phyloP scores from a whole-genome alignment of 2,329 filamentous ascomycete genomes.

The Fusarium sp. region DNA sequence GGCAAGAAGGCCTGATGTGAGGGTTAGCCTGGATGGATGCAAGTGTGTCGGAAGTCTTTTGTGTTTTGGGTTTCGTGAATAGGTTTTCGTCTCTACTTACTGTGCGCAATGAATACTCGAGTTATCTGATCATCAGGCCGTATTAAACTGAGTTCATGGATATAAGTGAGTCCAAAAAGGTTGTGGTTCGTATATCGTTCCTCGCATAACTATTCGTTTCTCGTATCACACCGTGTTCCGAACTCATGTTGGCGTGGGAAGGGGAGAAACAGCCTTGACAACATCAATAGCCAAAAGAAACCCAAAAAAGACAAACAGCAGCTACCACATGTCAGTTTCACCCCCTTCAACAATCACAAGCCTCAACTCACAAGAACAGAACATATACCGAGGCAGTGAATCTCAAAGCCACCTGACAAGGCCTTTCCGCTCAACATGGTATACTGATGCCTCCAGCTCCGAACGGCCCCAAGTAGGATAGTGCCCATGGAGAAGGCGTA shows the following conservation, averaged over 20 bases:
- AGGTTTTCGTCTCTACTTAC: not conserved
- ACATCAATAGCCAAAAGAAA: conserved; percentile 41
- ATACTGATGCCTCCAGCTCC: conserved; percentile 48
- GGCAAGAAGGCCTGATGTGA: not conserved
- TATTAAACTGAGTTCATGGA: not conserved
- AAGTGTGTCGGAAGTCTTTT: not conserved
- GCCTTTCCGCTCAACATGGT: conserved; percentile 47
- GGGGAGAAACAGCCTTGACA: conserved; percentile 7
- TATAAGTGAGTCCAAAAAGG: not conserved
- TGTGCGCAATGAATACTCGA: not conserved
- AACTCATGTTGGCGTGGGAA: not conserved
- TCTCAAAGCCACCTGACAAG: conserved; percentile 48
- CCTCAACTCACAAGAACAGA: conserved; percentile 29
- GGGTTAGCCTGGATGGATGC: not conserved
- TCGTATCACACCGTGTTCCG: not conserved
- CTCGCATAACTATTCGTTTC: not conserved
- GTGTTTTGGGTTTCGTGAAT: not conserved
- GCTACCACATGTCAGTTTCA: conserved; percentile 24
- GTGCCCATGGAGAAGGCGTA: conserved; percentile 55
- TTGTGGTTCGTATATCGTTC: not conserved
- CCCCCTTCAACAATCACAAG: not conserved
- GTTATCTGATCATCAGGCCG: not conserved
- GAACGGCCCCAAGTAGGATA: conserved; percentile 46
- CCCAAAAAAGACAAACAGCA: conserved; percentile 40
- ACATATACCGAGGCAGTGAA: conserved; percentile 40